Conservation (phyloP, 1,284 basidiomycete genomes). For the Pascua guehoae region DNA sequence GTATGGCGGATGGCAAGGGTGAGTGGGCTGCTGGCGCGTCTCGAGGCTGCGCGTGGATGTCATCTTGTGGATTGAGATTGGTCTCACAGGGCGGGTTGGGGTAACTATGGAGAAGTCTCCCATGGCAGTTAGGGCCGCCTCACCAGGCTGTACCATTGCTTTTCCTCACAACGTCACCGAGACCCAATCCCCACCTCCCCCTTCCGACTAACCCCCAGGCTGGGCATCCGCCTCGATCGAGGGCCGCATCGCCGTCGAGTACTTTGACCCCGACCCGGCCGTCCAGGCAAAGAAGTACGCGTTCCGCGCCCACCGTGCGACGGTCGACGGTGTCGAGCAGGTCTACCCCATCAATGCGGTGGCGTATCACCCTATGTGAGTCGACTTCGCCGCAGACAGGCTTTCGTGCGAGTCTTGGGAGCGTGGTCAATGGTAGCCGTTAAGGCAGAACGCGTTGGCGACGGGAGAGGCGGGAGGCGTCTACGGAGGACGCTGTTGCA, state of each 20-base stretch:
- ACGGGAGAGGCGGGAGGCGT: too few species aligned
- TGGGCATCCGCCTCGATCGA: conserved; percentile 93
- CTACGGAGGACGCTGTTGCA: too few species aligned
- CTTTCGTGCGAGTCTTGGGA: not conserved
- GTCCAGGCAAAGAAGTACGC: conserved; percentile 91
- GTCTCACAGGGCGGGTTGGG: too few species aligned
- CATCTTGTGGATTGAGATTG: not conserved
- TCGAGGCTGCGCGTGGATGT: too few species aligned
- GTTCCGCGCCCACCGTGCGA: conserved; percentile 93
- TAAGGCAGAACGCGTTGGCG: too few species aligned
- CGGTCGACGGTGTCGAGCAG: conserved; percentile 86
- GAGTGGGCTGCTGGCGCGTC: conserved; percentile 22
- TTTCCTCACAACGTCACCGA: not conserved
- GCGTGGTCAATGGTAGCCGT: too few species aligned
- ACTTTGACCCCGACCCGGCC: conserved; percentile 76
- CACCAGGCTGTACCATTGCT: too few species aligned
- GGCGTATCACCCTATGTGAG: conserved; percentile 84
- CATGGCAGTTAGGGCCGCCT: too few species aligned
- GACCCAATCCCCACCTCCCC: not conserved
- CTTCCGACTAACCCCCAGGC: conserved; percentile 60
- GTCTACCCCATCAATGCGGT: conserved; percentile 97
- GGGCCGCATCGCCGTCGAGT: conserved; percentile 94
- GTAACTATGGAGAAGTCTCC: not conserved
- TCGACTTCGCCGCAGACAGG: conserved; percentile 6
- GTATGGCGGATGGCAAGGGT: conserved; percentile 91